Percentiles rank a stretch among this genome's conserved stretches.
phyloP scores from a whole-genome alignment of 2,329 filamentous ascomycete species.

The Penicillium brevicompactum region DNA sequence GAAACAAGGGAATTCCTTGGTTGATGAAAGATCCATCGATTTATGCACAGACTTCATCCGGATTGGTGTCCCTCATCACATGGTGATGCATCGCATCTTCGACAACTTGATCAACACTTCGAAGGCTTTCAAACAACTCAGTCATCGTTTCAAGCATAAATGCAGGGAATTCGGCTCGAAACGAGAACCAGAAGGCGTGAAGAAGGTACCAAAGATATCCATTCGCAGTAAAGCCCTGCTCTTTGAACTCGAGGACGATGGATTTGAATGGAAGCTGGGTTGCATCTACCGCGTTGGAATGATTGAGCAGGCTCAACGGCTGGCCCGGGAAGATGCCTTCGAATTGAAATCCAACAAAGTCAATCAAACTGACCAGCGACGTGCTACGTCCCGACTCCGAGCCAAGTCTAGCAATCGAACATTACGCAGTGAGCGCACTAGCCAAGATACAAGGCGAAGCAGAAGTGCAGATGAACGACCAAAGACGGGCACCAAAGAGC shows the following conservation, averaged over 20 bases:
- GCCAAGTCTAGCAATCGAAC: slow-evolving; percentile 54
- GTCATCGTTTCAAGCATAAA: slow-evolving; percentile 85
- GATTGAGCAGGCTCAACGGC: slow-evolving; percentile 83
- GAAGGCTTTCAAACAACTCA: slow-evolving; percentile 87
- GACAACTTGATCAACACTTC: slow-evolving; percentile 88
- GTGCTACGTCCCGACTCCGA: slow-evolving; percentile 54
- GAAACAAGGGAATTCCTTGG: slow-evolving; percentile 63
- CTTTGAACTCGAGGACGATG: slow-evolving; percentile 92
- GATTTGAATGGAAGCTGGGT: slow-evolving; percentile 96
- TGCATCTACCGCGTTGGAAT: slow-evolving; percentile 90
- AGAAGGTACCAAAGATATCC: slow-evolving; percentile 81
- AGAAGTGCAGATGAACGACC: slow-evolving; percentile 57
- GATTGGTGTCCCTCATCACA: slow-evolving; percentile 84
- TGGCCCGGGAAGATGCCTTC: slow-evolving; percentile 89
- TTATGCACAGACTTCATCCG: slow-evolving; percentile 82
- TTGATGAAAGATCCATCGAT: slow-evolving; percentile 81
- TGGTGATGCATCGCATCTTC: slow-evolving; percentile 86
- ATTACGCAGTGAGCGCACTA: slow-evolving; percentile 42
- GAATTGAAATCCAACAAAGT: slow-evolving; percentile 83
- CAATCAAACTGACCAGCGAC: slow-evolving; percentile 63
- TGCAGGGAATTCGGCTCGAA: slow-evolving; percentile 85
- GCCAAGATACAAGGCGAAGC: slow-evolving; percentile 51
- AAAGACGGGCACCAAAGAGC: slow-evolving; percentile 33
- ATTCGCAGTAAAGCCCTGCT: slow-evolving; percentile 78
- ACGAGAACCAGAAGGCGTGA: slow-evolving; percentile 83